Conservation (phyloP, 495 filamentous ascomycete genomes). For the Penicillium subrubescens region DNA sequence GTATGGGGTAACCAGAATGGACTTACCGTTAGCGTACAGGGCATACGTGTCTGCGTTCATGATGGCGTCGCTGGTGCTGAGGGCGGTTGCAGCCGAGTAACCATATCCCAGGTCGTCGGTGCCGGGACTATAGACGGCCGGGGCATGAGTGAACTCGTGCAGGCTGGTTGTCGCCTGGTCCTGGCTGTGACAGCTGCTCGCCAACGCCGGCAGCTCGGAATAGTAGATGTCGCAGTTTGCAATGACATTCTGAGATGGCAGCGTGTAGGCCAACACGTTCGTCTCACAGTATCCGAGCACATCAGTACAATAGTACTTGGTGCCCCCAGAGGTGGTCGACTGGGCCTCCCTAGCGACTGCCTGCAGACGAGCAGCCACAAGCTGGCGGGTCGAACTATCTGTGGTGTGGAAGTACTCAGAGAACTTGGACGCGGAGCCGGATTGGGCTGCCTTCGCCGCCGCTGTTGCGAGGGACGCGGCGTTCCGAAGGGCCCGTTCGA, state of each 20-base stretch:
- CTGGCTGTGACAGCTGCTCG: constrained; percentile 55
- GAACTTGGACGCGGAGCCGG: constrained; percentile 54
- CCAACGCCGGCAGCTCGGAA: constrained; percentile 44
- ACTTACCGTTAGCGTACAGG: constrained; percentile 60
- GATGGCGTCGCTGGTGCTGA: constrained; percentile 50
- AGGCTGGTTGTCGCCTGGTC: constrained; percentile 62
- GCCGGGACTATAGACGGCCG: constrained; percentile 54
- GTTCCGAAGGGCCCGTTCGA: constrained; percentile 51
- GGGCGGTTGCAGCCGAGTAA: constrained; percentile 48
- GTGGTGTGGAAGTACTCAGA: constrained; percentile 65
- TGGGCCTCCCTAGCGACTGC: constrained; percentile 55
- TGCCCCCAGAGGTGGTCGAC: constrained; percentile 42
- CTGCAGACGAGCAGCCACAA: constrained; percentile 53
- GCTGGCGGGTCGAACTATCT: constrained; percentile 38
- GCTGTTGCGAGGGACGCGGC: constrained; percentile 52
- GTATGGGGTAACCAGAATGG: neutral
- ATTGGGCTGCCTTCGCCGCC: constrained; percentile 55
- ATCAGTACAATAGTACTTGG: constrained; percentile 56
- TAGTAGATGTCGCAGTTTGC: constrained; percentile 62
- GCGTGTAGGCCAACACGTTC: constrained; percentile 59
- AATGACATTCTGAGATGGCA: constrained; percentile 53
- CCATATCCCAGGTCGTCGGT: constrained; percentile 63
- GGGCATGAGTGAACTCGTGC: constrained; percentile 66
- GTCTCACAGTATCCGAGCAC: constrained; percentile 48
- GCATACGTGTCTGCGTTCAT: constrained; percentile 66